Evolutionary conservation across 2,329 filamentous ascomycete species (phyloP), one percentile per base, ranked within the genome.

Genomic region (Penicillium rolfsii): DNA sequence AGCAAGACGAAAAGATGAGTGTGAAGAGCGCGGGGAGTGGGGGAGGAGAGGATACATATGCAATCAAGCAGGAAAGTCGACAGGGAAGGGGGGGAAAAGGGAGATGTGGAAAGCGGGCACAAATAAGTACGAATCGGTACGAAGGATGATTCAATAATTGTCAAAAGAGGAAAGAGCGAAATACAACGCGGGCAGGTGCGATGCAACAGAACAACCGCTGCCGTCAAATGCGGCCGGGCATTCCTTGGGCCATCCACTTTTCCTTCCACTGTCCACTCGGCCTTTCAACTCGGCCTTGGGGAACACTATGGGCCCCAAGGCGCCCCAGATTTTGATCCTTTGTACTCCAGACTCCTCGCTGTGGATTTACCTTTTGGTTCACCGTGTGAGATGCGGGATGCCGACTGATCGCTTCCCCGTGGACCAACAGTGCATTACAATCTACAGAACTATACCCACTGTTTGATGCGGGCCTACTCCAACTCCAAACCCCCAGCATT

Each of bases 321-420:
- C 19, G 24, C 28, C 46, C 46, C 28, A 50, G 52, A 30, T 43
- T 54, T 5, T 28, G 38, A 54, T 41, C 5, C 11, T 43, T 30
- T 26, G 33, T 28, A 43, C 48, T 48, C 60, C 63, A 61, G 60
- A 59, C 57, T 54, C 41, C 40, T 59, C 53, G 57, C 49, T 43
- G 40, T 36, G 24, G 28, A 59, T 59, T 60, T 63, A 48, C 11
- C 50, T 12, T 57, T 52, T 30, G 48, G 24, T 40, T 48, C 59
- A 56, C 55, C 56, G 55, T 40, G 41, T 16, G 26, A 22, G 26
- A 28, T 30, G 52, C 65, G 65, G 65, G 64, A 64, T 67, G 64
- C 65, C 65, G 65, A 67, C 53, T 60, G 28, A 62, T 62, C 53
- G 36, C 55, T 62, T 58, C 56, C 65, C 61, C 63, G 58, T 64